Percentiles rank a stretch among this genome's conserved stretches.
These are phyloP conservation scores for Alternaria novae-zelandiae DNA, from an alignment of 2,329 filamentous ascomycete species.

Conservation along the genomic window DNA sequence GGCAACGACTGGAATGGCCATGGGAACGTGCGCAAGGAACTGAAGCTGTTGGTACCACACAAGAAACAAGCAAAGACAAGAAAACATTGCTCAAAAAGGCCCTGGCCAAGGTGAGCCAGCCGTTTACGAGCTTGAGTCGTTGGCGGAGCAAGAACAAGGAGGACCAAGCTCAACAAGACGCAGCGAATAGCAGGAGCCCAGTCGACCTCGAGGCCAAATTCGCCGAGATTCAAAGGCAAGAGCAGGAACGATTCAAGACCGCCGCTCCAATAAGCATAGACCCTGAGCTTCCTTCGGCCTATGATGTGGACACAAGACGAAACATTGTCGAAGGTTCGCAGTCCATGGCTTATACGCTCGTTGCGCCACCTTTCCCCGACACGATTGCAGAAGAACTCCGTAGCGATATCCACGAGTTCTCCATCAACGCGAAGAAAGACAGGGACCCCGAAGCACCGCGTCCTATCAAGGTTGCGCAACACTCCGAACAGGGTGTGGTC, in stretches of 20 bases:
- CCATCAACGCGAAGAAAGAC: constrained; percentile 67
- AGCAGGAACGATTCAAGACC: constrained; percentile 12
- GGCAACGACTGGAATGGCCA: constrained; percentile 39
- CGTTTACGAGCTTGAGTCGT: constrained; percentile 24
- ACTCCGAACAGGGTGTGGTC: constrained; percentile 2
- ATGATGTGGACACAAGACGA: constrained; percentile 73
- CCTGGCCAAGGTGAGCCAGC: constrained; percentile 23
- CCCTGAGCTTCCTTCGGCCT: constrained; percentile 12
- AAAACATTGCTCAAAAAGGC: constrained; percentile 21
- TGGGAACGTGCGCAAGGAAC: constrained; percentile 31
- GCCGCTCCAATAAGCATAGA: constrained; percentile 19
- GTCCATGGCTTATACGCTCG: constrained; percentile 72
- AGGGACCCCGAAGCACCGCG: constrained; percentile 43
- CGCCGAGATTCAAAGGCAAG: constrained; percentile 20
- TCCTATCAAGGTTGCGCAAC: constrained; percentile 10
- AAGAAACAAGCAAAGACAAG: constrained; percentile 13
- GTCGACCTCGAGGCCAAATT: constrained; percentile 1
- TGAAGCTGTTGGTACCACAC: constrained; percentile 6
- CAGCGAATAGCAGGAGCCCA: constrained; percentile 1
- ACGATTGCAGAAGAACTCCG: constrained; percentile 82
- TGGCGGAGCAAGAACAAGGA: constrained; percentile 19
- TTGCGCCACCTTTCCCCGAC: constrained; percentile 77
- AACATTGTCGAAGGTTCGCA: constrained; percentile 70
- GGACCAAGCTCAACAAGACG: constrained; percentile 1
- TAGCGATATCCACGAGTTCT: constrained; percentile 67